A percentile compares a stretch with the other conserved stretches of the same genome.
phyloP scores from a whole-genome alignment of 2,329 filamentous ascomycete species.

The Acephala macrosclerotiorum region DNA sequence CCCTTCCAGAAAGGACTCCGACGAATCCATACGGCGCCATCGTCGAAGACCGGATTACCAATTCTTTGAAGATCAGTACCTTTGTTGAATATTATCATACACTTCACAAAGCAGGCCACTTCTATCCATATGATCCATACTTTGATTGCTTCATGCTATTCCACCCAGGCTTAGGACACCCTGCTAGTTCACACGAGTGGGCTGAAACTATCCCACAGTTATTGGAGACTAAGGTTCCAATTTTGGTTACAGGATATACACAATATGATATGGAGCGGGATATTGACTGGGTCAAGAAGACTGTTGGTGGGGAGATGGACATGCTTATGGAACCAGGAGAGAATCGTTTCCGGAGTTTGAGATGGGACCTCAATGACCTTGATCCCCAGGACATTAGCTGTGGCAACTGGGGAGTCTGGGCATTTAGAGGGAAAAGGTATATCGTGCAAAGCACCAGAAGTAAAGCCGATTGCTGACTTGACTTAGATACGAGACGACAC shows the following conservation, averaged over 20 bases:
- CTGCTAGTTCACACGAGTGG: slow-evolving; percentile 94
- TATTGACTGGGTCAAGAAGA: slow-evolving; percentile 86
- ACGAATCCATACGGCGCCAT: slow-evolving; percentile 93
- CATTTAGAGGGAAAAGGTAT: slow-evolving; percentile 95
- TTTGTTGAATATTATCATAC: slow-evolving; percentile 99
- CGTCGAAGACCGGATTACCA: slow-evolving; percentile 87
- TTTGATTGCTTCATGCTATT: slow-evolving; percentile 98
- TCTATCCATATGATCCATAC: slow-evolving; percentile 95
- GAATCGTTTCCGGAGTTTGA: slow-evolving; percentile 90
- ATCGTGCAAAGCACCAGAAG: slow-evolving; percentile 35
- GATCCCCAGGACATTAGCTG: slow-evolving; percentile 94
- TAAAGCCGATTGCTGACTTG: slow-evolving; percentile 22
- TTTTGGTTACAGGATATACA: slow-evolving; percentile 95
- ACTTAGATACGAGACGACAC: slow-evolving; percentile 44
- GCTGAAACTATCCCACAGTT: slow-evolving; percentile 86
- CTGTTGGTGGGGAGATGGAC: slow-evolving; percentile 89
- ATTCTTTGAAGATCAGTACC: slow-evolving; percentile 94
- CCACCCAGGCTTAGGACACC: slow-evolving; percentile 95
- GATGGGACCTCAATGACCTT: slow-evolving; percentile 96
- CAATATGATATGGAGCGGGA: slow-evolving; percentile 94
- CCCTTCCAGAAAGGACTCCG: slow-evolving; percentile 83
- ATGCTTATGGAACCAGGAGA: slow-evolving; percentile 90
- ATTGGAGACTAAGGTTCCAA: slow-evolving; percentile 93
- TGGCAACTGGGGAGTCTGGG: slow-evolving; percentile 98
- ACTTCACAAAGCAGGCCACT: slow-evolving; percentile 87